Conservation (phyloP, 2,329 filamentous ascomycete genomes). For the Hortaea sp. region DNA sequence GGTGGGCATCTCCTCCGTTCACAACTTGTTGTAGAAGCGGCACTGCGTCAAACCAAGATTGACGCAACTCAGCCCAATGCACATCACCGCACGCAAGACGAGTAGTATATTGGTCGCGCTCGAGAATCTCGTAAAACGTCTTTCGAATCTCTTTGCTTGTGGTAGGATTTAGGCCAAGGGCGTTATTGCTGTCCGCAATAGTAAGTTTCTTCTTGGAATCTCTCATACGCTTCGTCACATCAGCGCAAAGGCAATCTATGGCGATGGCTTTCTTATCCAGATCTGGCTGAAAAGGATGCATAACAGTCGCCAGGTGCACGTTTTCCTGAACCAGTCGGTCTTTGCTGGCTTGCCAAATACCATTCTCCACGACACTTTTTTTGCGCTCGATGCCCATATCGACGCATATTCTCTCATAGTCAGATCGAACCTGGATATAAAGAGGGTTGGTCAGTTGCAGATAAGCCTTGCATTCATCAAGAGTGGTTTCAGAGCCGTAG, state of each 20-base stretch:
- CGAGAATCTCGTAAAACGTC: slow-evolving; percentile 56
- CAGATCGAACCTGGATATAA: slow-evolving; percentile 55
- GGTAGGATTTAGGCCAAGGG: slow-evolving; percentile 58
- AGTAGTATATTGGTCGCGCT: slow-evolving; percentile 56
- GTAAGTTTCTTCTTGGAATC: slow-evolving; percentile 56
- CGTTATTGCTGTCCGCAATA: slow-evolving; percentile 64
- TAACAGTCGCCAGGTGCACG: slow-evolving; percentile 51
- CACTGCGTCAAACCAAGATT: slow-evolving; percentile 47
- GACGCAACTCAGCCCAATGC: slow-evolving; percentile 62
- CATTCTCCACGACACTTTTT: slow-evolving; percentile 64
- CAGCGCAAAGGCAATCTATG: slow-evolving; percentile 68
- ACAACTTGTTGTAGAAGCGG: slow-evolving; percentile 13
- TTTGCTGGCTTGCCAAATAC: slow-evolving; percentile 64
- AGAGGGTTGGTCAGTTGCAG: slow-evolving; percentile 52
- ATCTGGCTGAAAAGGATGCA: slow-evolving; percentile 46
- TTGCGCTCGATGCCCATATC: slow-evolving; percentile 54
- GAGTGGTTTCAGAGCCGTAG: slow-evolving; percentile 73
- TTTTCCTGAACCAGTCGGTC: slow-evolving; percentile 55
- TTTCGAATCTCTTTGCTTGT: slow-evolving; percentile 56
- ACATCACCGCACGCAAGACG: slow-evolving; percentile 63
- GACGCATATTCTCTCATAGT: slow-evolving; percentile 62
- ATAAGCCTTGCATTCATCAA: slow-evolving; percentile 66
- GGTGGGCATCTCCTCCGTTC: slow-evolving; percentile 28
- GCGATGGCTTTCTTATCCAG: slow-evolving; percentile 56
- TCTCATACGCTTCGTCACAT: slow-evolving; percentile 73